A percentile compares a stretch with the other conserved stretches of the same genome.
Evolutionary conservation across 2,329 filamentous ascomycete genomes (phyloP).

Genomic region (Aspergillus intermedius): DNA sequence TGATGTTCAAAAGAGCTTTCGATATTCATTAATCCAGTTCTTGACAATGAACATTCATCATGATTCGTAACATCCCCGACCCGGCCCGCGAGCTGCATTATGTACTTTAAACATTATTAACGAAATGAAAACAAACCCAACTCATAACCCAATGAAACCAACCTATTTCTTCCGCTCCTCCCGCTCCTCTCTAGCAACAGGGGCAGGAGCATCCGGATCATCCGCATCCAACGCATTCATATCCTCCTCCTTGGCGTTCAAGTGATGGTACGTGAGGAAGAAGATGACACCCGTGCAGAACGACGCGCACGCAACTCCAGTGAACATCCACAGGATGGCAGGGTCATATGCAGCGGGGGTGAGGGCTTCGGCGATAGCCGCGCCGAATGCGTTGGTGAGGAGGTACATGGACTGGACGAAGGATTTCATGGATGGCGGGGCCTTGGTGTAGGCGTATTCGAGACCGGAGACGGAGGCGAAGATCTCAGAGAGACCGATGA

Average conservation of each 20-base stretch:
- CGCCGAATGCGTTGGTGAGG: constrained; percentile 53
- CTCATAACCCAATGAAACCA: neutral
- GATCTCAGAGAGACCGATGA: constrained; percentile 49
- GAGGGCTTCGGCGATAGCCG: constrained; percentile 56
- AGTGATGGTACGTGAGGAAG: constrained; percentile 44
- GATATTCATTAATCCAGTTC: no score
- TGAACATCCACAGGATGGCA: constrained; percentile 61
- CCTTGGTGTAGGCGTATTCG: constrained; percentile 69
- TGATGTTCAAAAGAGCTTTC: no score
- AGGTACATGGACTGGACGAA: constrained; percentile 53
- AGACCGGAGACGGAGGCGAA: constrained; percentile 61
- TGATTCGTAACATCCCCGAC: no score
- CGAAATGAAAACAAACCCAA: no score
- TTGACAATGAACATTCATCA: no score
- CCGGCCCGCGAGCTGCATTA: no score
- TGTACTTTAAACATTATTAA: no score
- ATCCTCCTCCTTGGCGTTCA: constrained; percentile 44
- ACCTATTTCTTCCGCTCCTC: neutral
- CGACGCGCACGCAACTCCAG: constrained; percentile 48
- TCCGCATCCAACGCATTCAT: constrained; percentile 45
- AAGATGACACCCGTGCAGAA: constrained; percentile 48
- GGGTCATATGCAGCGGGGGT: constrained; percentile 58
- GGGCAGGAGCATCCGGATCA: constrained; percentile 14
- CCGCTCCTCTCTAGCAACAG: neutral
- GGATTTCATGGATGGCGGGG: constrained; percentile 61